These are phyloP conservation scores for Leccinum griseonigrum DNA, from an alignment of 1,284 basidiomycete species.

Conservation along the genomic window DNA sequence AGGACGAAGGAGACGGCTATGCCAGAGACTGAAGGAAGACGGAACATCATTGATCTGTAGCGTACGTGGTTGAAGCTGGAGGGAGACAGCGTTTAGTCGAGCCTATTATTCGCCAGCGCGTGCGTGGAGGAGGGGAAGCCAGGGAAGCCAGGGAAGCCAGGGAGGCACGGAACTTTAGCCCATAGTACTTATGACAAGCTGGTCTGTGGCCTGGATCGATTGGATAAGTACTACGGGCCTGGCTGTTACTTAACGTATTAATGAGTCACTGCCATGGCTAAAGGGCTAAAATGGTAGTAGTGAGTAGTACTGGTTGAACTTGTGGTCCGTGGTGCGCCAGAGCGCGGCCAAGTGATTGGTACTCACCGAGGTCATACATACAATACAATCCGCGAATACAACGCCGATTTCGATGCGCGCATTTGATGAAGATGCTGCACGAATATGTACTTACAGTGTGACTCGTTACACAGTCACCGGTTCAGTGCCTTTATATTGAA, in stretches of 20 bases:
- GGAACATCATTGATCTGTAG: not conserved
- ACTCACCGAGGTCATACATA: not conserved
- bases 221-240: not conserved
- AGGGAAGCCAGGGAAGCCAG: not conserved
- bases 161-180: not conserved
- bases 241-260: not conserved
- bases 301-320: too few species aligned
- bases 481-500: not conserved
- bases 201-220: not conserved
- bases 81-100: not conserved
- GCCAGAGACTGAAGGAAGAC: not conserved
- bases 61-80: not conserved
- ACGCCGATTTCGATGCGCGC: not conserved
- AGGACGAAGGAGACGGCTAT: constrained; percentile 14
- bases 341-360: not conserved
- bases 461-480: not conserved
- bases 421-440: not conserved
- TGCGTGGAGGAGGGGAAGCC: not conserved
- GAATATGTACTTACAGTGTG: not conserved
- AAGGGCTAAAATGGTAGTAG: not conserved
- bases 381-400: not conserved
- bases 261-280: not conserved
- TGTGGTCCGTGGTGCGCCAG: not conserved
- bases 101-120: not conserved
- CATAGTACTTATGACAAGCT: not conserved